phyloP scores from a whole-genome alignment of 257 asterid genomes.

The Petrea volubilis region DNA sequence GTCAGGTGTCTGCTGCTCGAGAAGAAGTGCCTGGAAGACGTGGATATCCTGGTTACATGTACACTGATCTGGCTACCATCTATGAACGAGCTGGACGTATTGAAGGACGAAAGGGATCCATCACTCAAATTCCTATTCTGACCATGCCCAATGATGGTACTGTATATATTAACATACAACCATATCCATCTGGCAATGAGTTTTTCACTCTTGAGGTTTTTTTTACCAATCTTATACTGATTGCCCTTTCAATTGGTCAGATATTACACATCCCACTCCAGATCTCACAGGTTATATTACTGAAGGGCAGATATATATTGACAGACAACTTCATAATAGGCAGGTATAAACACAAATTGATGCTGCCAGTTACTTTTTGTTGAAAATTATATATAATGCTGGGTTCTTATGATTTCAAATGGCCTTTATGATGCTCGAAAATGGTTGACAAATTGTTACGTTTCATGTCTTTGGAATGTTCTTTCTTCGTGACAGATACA shows the following conservation, averaged over 20 bases:
- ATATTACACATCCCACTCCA: constrained; percentile 99
- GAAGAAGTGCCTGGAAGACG: constrained; percentile 99
- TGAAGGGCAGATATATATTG: constrained; percentile 97
- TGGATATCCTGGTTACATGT: constrained; percentile 82
- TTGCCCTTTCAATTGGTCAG: constrained; percentile 46
- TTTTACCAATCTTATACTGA: constrained; percentile 8
- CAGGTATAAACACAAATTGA: constrained; percentile 44
- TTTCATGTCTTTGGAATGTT: background rate
- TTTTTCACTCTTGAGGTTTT: background rate
- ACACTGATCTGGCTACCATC: constrained; percentile 96
- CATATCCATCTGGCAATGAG: background rate
- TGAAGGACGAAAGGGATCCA: constrained; percentile 96
- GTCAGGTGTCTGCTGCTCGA: constrained; percentile 97
- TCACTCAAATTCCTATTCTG: constrained; percentile 92
- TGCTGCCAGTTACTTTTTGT: background rate
- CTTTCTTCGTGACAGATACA: background rate
- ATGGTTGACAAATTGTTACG: background rate
- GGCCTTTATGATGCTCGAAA: background rate
- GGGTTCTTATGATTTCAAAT: background rate
- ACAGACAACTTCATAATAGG: constrained; percentile 84
- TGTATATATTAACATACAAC: background rate
- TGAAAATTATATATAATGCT: background rate
- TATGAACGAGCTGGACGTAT: constrained; percentile 99
- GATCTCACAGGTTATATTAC: constrained; percentile 99
- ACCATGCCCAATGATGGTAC: constrained; percentile 99